Evolutionary conservation across 331 rosid species (phyloP), one percentile per base, ranked within the genome.

Genomic region (Ulmus americana): DNA sequence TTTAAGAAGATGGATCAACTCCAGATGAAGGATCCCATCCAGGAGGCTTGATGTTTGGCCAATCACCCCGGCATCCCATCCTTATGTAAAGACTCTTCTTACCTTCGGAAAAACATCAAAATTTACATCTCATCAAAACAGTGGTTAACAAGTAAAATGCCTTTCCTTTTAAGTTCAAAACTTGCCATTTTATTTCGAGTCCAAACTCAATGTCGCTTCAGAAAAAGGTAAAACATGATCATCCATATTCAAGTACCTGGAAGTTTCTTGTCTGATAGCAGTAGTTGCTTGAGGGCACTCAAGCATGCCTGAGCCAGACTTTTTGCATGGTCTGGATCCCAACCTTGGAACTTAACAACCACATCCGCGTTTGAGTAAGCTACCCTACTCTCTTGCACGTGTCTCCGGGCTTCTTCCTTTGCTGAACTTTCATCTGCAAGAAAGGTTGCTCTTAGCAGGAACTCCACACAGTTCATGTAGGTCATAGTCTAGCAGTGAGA

Each of bases 21-120:
- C 83, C 81, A 48, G 77, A 69, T 39, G 87, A 79, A 38, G 98
- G 98, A 81, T 87, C 90, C 98, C 97, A 92, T 28, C 98, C 95
- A 5, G 96, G 98, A 56, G 96, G 96, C 65, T 92, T 77, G 81
- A 89, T 85, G 70, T 89, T 83, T 44, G 98, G 97, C 98, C 98
- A 92, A 68, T 92, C 98, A 40, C 97, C 97, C 0, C 97, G 95
- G 59, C 98, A 85, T 70, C 98, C 98, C 75, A 86, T 65, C 70
- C 98, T 86, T 75, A 92, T 79, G 70, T 92, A 89, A 8, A 92
- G 89, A 70, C 90, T 77, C 76, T 89, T 92, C 76, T 85, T 86
- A 58, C 88, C 98, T 92, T 75, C 73, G 79, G 50, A 39, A 67
- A 39, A 20, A 46, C 15, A 55, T 7, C 41, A 28, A 18, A 60